These are phyloP conservation scores for Pistacia integerrima DNA, from an alignment of 345 rosid species.

Conservation along the genomic window DNA sequence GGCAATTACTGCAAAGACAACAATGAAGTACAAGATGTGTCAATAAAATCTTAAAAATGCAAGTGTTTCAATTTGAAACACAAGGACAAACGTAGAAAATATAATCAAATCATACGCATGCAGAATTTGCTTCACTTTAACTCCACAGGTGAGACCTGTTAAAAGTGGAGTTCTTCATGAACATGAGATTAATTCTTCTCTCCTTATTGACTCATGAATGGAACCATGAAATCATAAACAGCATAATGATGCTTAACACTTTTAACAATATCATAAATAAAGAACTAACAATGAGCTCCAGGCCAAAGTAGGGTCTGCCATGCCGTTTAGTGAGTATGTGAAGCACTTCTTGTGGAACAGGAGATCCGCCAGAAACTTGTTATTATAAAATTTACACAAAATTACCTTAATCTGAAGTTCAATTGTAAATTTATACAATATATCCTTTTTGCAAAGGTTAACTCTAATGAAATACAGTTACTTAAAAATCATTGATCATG, in stretches of 20 bases:
- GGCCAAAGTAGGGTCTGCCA: background rate
- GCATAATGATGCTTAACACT: background rate
- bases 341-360: background rate
- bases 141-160: background rate
- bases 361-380: too few species aligned
- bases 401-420: too few species aligned
- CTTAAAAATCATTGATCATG: too few species aligned
- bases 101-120: background rate
- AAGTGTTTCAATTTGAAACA: background rate
- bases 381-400: too few species aligned
- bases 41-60: background rate
- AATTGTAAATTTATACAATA: too few species aligned
- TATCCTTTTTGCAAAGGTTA: too few species aligned
- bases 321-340: background rate
- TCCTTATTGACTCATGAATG: background rate
- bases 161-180: background rate
- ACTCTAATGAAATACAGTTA: too few species aligned
- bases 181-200: background rate
- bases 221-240: constrained; percentile 1
- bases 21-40: constrained; percentile 7
- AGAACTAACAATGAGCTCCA: background rate
- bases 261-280: background rate
- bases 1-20: constrained; percentile 65
- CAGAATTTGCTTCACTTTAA: background rate
- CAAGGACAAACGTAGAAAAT: background rate